A percentile compares a stretch with the other conserved stretches of the same genome.
Conservation (phyloP, 352 stramenopile genomes). For the Phytophthora uliginosa region DNA sequence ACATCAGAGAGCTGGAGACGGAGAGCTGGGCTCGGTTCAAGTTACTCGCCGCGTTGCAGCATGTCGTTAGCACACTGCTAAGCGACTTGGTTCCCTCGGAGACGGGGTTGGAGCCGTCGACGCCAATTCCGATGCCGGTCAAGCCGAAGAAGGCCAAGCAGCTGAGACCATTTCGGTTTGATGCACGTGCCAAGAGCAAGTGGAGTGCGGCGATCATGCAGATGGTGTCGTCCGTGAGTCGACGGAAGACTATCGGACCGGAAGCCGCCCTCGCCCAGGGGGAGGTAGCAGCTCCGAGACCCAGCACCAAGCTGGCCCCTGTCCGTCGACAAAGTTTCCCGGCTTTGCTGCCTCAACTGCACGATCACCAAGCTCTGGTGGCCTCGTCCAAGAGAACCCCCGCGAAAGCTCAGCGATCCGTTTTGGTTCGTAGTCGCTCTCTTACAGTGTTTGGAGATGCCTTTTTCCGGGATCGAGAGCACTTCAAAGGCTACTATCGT, state of each 20-base stretch:
- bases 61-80: conserved; percentile 42
- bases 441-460: conserved; percentile 49
- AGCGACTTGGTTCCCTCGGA: conserved; percentile 34
- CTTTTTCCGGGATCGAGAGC: conserved; percentile 42
- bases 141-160: conserved; percentile 8
- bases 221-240: conserved; percentile 27
- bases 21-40: conserved; percentile 62
- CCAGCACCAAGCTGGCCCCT: conserved; percentile 10
- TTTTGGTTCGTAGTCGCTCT: conserved; percentile 48
- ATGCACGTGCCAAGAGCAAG: conserved; percentile 23
- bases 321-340: conserved; percentile 19
- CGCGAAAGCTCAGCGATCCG: too few relatives aligned
- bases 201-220: conserved; percentile 34
- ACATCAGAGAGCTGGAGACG: conserved; percentile 47
- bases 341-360: conserved; percentile 5
- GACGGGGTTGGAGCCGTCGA: background rate
- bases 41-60: conserved; percentile 47
- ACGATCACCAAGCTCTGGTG: background rate
- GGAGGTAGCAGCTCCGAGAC: background rate
- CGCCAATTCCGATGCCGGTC: background rate
- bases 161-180: conserved; percentile 27
- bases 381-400: background rate
- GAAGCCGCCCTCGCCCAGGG: background rate
- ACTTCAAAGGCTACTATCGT: conserved; percentile 14
- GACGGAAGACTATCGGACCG: conserved; percentile 15